Percentiles rank a stretch among this genome's conserved stretches.
Evolutionary conservation across 768 basidiomycete genomes (phyloP).

Genomic region (Trametes elegans): DNA sequence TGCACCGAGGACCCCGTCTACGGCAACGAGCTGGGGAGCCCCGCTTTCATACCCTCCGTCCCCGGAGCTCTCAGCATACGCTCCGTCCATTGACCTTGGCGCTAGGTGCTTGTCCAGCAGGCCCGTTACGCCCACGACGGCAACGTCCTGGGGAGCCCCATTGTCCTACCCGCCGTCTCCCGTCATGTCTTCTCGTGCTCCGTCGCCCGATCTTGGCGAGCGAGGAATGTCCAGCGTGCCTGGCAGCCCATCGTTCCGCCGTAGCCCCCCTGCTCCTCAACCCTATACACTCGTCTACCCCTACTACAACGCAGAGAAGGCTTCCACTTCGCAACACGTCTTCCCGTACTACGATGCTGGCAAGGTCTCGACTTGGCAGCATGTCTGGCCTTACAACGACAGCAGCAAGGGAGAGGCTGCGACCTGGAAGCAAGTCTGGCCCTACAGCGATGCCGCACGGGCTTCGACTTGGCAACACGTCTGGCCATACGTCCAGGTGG

Average conservation of each 20-base stretch:
- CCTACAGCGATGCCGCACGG: conserved; percentile 7
- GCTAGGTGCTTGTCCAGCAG: conserved; percentile 35
- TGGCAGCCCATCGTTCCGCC: not conserved
- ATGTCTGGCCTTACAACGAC: conserved; percentile 19
- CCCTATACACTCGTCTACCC: conserved; percentile 8
- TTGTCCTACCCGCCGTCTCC: conserved; percentile 38
- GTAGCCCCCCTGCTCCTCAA: not conserved
- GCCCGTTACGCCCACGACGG: conserved; percentile 43
- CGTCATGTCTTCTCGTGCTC: conserved; percentile 15
- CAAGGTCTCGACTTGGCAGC: conserved; percentile 10
- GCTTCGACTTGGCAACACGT: conserved; percentile 13
- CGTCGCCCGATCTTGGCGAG: conserved; percentile 20
- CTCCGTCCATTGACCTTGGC: conserved; percentile 42
- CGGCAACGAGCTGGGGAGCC: conserved; percentile 48
- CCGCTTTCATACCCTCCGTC: conserved; percentile 36
- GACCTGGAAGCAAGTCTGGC: conserved; percentile 6
- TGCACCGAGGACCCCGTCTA: conserved; percentile 48
- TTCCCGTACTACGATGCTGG: too few species aligned
- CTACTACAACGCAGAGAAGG: conserved; percentile 7
- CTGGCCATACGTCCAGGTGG: conserved; percentile 6
- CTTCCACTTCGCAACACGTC: conserved; percentile 22
- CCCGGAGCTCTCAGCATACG: conserved; percentile 24
- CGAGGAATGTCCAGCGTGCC: conserved; percentile 18
- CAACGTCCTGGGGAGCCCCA: conserved; percentile 54
- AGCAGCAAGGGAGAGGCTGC: too few species aligned